A percentile compares a stretch with the other conserved stretches of the same genome.
These are phyloP conservation scores for Suzukiozyma palmioleophila DNA, from an alignment of 1,139 yeast species.

Conservation along the genomic window DNA sequence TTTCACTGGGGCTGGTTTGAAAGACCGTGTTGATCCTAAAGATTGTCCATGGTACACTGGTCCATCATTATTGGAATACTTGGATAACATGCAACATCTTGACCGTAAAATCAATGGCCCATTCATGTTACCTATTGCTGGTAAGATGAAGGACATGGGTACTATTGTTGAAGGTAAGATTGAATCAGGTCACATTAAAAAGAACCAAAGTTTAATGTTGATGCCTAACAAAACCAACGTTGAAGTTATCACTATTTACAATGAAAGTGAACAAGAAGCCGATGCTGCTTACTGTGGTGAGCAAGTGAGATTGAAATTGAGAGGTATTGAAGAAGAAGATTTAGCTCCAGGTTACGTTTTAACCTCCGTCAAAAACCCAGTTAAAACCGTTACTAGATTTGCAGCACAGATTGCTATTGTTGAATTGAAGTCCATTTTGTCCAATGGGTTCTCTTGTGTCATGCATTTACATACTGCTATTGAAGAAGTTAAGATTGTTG, in stretches of 20 bases:
- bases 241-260: slow-evolving; percentile 82
- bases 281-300: slow-evolving; percentile 92
- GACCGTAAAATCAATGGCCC: slow-evolving; percentile 91
- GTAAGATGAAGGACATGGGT: slow-evolving; percentile 95
- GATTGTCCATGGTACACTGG: slow-evolving; percentile 94
- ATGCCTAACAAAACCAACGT: slow-evolving; percentile 89
- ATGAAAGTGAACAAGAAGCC: slow-evolving; percentile 95
- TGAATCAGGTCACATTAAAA: slow-evolving; percentile 89
- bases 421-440: slow-evolving; percentile 87
- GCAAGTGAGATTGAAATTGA: slow-evolving; percentile 88
- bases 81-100: slow-evolving; percentile 77
- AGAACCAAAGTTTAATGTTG: slow-evolving; percentile 67
- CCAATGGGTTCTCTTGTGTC: slow-evolving; percentile 95
- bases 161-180: slow-evolving; percentile 97
- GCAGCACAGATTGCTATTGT: slow-evolving; percentile 97
- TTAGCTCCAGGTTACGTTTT: slow-evolving; percentile 87
- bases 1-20: slow-evolving; percentile 94
- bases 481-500: slow-evolving; percentile 83
- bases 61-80: slow-evolving; percentile 83
- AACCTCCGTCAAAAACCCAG: slow-evolving; percentile 82
- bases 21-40: slow-evolving; percentile 67
- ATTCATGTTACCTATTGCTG: slow-evolving; percentile 92
- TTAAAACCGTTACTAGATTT: slow-evolving; percentile 82
- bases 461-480: slow-evolving; percentile 99
- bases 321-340: slow-evolving; percentile 97